Conservation (phyloP, 2,329 filamentous ascomycete genomes). For the Cyanodermella asteris region DNA sequence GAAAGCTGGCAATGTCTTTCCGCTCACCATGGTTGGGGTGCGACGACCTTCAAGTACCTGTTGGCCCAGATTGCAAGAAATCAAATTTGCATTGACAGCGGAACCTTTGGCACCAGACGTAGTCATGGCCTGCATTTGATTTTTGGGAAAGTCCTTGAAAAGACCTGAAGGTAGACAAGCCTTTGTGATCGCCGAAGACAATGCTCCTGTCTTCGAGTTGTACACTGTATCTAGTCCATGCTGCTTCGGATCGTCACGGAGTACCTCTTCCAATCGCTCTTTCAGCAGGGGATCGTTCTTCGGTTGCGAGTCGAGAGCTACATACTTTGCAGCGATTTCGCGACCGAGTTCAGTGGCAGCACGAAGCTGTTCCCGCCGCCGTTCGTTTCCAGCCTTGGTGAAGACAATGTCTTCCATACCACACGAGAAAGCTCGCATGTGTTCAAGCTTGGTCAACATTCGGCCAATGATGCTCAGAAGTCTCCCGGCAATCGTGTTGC, state of each 20-base stretch:
- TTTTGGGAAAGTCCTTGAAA: constrained; percentile 80
- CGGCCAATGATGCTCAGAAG: constrained; percentile 76
- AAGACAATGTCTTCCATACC: constrained; percentile 90
- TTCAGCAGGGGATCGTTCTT: constrained; percentile 49
- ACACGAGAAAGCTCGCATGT: constrained; percentile 89
- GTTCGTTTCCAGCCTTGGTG: constrained; percentile 54
- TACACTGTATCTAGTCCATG: constrained; percentile 73
- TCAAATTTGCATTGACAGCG: constrained; percentile 84
- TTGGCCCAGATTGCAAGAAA: constrained; percentile 92
- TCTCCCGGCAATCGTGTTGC: constrained; percentile 66
- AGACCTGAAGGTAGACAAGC: constrained; percentile 63
- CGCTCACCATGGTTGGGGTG: constrained; percentile 93
- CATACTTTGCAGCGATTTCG: constrained; percentile 66
- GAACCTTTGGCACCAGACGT: constrained; percentile 87
- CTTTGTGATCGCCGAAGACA: constrained; percentile 60
- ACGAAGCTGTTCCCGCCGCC: constrained; percentile 45
- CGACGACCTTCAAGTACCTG: constrained; percentile 87
- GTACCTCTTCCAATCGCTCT: constrained; percentile 63
- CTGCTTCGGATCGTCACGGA: constrained; percentile 80
- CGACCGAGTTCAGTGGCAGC: constrained; percentile 50
- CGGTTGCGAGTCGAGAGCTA: constrained; percentile 47
- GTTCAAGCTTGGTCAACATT: constrained; percentile 68
- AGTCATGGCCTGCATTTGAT: constrained; percentile 99
- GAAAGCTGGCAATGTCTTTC: constrained; percentile 88
- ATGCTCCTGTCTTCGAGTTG: constrained; percentile 43